Conservation (phyloP, 164 flowering plant species). For the Saururus chinensis region DNA sequence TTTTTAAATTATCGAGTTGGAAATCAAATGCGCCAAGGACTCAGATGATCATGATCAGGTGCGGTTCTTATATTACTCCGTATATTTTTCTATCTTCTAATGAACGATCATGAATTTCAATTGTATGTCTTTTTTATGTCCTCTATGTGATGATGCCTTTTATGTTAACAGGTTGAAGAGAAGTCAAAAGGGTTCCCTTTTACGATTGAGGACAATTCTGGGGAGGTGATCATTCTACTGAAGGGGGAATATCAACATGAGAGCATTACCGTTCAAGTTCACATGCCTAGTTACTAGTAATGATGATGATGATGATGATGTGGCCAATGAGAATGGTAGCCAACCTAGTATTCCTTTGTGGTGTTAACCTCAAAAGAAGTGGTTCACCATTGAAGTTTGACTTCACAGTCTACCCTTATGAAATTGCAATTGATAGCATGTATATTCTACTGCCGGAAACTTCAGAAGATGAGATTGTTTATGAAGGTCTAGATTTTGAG, state of each 20-base stretch:
- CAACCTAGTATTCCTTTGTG: slow-evolving; percentile 43
- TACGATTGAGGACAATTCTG: slow-evolving; percentile 57
- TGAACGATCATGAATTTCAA: too few species aligned
- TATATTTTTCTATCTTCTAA: too few species aligned
- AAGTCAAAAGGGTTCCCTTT: slow-evolving; percentile 60
- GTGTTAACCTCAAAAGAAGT: slow-evolving; percentile 48
- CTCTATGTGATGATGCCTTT: background rate
- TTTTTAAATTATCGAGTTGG: slow-evolving; percentile 44
- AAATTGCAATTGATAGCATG: slow-evolving; percentile 62
- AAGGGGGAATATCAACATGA: slow-evolving; percentile 59
- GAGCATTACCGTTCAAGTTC: slow-evolving; percentile 58
- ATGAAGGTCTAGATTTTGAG: slow-evolving; percentile 85
- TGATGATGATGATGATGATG: slow-evolving; percentile 21
- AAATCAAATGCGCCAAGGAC: slow-evolving; percentile 47
- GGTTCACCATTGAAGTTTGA: slow-evolving; percentile 54
- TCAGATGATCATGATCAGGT: slow-evolving; percentile 42
- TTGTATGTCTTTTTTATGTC: background rate
- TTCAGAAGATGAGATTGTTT: slow-evolving; percentile 56
- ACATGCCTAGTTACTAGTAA: slow-evolving; percentile 62
- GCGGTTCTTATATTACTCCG: too few species aligned
- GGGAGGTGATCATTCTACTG: slow-evolving; percentile 41
- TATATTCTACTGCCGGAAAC: slow-evolving; percentile 38
- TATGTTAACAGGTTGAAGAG: slow-evolving; percentile 35
- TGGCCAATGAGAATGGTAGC: slow-evolving; percentile 14
- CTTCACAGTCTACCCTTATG: slow-evolving; percentile 55